These are phyloP conservation scores for Flaveria sonorensis DNA, from an alignment of 129 eudicot genomes.

Conservation along the genomic window DNA sequence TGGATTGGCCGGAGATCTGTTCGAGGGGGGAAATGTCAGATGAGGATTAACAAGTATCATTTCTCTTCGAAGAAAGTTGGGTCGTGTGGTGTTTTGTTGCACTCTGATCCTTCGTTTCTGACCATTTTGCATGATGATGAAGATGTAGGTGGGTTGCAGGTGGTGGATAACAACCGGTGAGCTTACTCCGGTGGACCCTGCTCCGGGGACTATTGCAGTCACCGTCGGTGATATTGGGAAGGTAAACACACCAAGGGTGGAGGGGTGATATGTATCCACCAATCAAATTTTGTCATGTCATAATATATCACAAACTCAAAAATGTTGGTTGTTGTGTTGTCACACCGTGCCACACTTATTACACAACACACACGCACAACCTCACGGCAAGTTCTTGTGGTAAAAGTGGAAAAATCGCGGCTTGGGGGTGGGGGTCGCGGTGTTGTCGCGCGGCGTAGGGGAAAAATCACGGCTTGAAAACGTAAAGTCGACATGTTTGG, in stretches of 20 bases:
- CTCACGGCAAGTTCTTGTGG: too few relatives aligned
- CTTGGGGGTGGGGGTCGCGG: too few relatives aligned
- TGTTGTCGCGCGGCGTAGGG: too few relatives aligned
- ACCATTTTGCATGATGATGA: slow-evolving; percentile 13
- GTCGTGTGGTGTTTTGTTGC: slow-evolving; percentile 9
- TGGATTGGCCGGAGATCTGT: slow-evolving; percentile 19
- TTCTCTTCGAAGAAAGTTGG: not conserved
- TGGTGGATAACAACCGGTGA: slow-evolving; percentile 1
- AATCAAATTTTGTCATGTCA: too few relatives aligned
- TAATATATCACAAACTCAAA: too few relatives aligned
- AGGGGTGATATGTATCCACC: too few relatives aligned
- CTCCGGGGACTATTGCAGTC: slow-evolving; percentile 30
- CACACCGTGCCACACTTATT: too few relatives aligned
- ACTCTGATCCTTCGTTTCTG: slow-evolving; percentile 10
- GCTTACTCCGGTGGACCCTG: slow-evolving; percentile 12
- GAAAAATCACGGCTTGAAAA: too few relatives aligned
- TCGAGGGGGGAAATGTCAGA: slow-evolving; percentile 3
- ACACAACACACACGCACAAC: too few relatives aligned
- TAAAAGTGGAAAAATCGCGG: too few relatives aligned
- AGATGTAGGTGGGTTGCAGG: not conserved
- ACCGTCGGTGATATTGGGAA: slow-evolving; percentile 41
- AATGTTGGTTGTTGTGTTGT: too few relatives aligned
- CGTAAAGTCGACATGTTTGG: too few relatives aligned
- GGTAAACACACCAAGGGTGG: slow-evolving; percentile 8
- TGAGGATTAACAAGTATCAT: slow-evolving; percentile 8